A percentile compares a stretch with the other conserved stretches of the same genome.
Evolutionary conservation across 495 filamentous ascomycete species (phyloP).

Genomic region (Neurospora sp.): DNA sequence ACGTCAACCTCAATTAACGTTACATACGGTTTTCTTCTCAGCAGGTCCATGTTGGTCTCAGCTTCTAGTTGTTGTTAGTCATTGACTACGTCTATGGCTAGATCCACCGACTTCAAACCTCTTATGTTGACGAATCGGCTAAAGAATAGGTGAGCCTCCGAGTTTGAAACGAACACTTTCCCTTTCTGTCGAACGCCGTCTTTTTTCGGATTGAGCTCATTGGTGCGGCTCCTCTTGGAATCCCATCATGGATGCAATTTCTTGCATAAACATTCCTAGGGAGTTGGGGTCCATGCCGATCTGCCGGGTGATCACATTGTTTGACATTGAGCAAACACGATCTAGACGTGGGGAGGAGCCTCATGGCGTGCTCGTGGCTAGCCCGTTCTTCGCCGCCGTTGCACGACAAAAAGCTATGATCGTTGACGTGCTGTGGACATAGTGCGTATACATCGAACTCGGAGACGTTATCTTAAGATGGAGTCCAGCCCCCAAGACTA

Average conservation of each 20-base stretch:
- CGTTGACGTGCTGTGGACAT: background rate
- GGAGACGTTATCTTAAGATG: background rate
- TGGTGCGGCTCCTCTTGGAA: background rate
- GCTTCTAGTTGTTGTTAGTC: background rate
- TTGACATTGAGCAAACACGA: background rate
- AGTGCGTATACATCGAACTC: background rate
- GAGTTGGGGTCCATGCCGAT: background rate
- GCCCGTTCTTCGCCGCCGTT: background rate
- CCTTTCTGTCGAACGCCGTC: background rate
- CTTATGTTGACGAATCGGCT: background rate
- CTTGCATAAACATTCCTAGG: background rate
- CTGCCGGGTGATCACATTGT: background rate
- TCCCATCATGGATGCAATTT: background rate
- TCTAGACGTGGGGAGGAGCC: background rate
- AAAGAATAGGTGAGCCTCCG: background rate
- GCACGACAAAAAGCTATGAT: background rate
- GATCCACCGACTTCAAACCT: background rate
- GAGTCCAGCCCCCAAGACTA: background rate
- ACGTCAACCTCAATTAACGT: background rate
- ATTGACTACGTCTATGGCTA: background rate
- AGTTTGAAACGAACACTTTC: background rate
- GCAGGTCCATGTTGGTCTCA: background rate
- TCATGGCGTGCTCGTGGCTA: background rate
- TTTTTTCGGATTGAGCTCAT: background rate
- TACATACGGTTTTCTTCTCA: background rate